A percentile compares a stretch with the other conserved stretches of the same genome.
phyloP scores from a whole-genome alignment of 2,329 filamentous ascomycete species.

The Cercospora sesami region DNA sequence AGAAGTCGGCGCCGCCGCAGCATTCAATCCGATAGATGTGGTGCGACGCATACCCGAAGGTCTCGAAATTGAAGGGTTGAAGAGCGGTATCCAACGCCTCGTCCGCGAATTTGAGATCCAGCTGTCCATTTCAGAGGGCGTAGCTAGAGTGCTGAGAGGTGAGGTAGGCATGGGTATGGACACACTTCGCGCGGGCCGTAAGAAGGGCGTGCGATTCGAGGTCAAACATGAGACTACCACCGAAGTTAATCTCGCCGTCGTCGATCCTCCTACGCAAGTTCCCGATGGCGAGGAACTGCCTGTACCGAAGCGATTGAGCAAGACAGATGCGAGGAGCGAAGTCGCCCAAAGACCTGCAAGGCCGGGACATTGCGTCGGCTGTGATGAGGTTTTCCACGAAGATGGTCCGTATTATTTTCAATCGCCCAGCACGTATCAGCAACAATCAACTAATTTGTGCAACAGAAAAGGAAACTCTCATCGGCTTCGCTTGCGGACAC shows the following conservation, averaged over 20 bases:
- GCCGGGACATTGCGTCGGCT: slow-evolving; percentile 45
- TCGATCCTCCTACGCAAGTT: slow-evolving; percentile 35
- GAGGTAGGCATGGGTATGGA: slow-evolving; percentile 86
- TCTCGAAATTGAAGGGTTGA: slow-evolving; percentile 84
- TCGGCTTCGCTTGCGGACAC: slow-evolving; percentile 80
- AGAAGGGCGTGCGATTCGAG: slow-evolving; percentile 86
- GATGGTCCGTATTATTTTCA: slow-evolving; percentile 36
- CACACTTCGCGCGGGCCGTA: slow-evolving; percentile 73
- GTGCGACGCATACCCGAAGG: slow-evolving; percentile 90
- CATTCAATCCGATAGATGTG: slow-evolving; percentile 84
- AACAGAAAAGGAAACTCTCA: slow-evolving; percentile 66
- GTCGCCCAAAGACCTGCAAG: slow-evolving; percentile 24
- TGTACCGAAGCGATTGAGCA: slow-evolving; percentile 25
- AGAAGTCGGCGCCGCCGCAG: slow-evolving; percentile 77
- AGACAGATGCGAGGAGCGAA: slow-evolving; percentile 25
- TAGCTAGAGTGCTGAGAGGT: slow-evolving; percentile 79
- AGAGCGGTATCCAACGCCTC: slow-evolving; percentile 85
- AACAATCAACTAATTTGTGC: background rate
- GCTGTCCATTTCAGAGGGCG: slow-evolving; percentile 85
- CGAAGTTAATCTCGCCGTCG: slow-evolving; percentile 39
- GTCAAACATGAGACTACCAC: slow-evolving; percentile 50
- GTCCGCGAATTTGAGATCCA: slow-evolving; percentile 96
- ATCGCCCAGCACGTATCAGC: background rate
- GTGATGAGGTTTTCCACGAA: slow-evolving; percentile 41
- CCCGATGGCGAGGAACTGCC: slow-evolving; percentile 29